Conservation (phyloP, 768 basidiomycete species). For the Serendipita sp. region DNA sequence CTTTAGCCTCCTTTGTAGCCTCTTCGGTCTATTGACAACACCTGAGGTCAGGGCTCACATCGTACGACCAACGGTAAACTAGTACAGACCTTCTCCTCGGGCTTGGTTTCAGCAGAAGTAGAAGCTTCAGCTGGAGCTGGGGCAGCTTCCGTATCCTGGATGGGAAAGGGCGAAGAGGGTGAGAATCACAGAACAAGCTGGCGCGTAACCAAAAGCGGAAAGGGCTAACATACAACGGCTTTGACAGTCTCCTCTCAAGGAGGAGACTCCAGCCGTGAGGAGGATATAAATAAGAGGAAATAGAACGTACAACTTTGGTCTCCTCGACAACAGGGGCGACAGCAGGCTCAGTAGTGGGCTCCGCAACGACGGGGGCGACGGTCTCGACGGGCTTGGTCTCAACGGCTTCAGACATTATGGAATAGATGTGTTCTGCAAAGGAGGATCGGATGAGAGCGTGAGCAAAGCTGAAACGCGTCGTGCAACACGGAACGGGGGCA, state of each 20-base stretch:
- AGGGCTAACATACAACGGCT: background rate
- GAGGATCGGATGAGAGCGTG: conserved; percentile 9
- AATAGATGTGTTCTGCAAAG: conserved; percentile 38
- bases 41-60: background rate
- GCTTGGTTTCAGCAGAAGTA: conserved; percentile 10
- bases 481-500: background rate
- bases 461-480: conserved; percentile 7
- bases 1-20: conserved; percentile 28
- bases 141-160: conserved; percentile 12
- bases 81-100: conserved; percentile 3
- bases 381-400: conserved; percentile 7
- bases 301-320: conserved; percentile 24
- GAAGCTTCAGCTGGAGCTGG: conserved; percentile 9
- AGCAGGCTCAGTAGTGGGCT: conserved; percentile 22
- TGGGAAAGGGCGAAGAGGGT: background rate
- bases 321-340: conserved; percentile 29
- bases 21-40: conserved; percentile 13
- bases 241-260: background rate
- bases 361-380: background rate
- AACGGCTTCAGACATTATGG: conserved; percentile 56
- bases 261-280: background rate
- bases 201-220: conserved; percentile 2
- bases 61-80: conserved; percentile 1
- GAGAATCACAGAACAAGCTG: background rate
- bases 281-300: background rate